Percentiles rank a stretch among this genome's conserved stretches.
phyloP scores from a whole-genome alignment of 495 filamentous ascomycete species.

The Lepidopterella palustris region DNA sequence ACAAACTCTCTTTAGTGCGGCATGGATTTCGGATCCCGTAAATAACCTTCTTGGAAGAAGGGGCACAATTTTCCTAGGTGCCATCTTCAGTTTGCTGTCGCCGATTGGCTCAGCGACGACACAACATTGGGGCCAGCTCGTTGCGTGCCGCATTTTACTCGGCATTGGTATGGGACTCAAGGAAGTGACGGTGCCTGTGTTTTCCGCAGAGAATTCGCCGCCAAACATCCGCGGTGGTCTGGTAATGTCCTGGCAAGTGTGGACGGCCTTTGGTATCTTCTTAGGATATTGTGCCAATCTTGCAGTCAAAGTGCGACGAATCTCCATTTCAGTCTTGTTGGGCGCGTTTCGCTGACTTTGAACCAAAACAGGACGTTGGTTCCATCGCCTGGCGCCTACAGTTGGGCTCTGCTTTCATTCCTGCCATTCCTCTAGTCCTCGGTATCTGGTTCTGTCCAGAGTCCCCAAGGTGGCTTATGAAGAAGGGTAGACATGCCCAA shows the following conservation, averaged over 20 bases:
- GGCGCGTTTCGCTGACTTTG: not conserved
- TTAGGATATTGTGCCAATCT: constrained; percentile 57
- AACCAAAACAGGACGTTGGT: constrained; percentile 39
- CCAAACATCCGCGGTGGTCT: constrained; percentile 55
- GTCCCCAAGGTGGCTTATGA: constrained; percentile 64
- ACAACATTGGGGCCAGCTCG: constrained; percentile 56
- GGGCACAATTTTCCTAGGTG: constrained; percentile 61
- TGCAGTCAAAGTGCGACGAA: constrained; percentile 37
- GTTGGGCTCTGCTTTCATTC: constrained; percentile 61
- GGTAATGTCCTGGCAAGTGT: constrained; percentile 57
- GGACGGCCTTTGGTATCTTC: constrained; percentile 56
- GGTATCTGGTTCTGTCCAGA: constrained; percentile 57
- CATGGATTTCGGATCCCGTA: constrained; percentile 66
- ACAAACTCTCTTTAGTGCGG: constrained; percentile 43
- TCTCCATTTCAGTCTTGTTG: not conserved
- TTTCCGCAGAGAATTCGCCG: constrained; percentile 56
- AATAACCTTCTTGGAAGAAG: constrained; percentile 61
- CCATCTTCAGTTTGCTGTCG: constrained; percentile 55
- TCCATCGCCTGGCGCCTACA: constrained; percentile 57
- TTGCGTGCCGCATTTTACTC: constrained; percentile 57
- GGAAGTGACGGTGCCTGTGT: constrained; percentile 51
- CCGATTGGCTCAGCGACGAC: constrained; percentile 61
- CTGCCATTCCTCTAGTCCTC: constrained; percentile 57
- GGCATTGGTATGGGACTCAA: constrained; percentile 68
- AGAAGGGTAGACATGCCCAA: constrained; percentile 47